Conservation (phyloP, 2,329 filamentous ascomycete species). For the Fusarium tupiense region DNA sequence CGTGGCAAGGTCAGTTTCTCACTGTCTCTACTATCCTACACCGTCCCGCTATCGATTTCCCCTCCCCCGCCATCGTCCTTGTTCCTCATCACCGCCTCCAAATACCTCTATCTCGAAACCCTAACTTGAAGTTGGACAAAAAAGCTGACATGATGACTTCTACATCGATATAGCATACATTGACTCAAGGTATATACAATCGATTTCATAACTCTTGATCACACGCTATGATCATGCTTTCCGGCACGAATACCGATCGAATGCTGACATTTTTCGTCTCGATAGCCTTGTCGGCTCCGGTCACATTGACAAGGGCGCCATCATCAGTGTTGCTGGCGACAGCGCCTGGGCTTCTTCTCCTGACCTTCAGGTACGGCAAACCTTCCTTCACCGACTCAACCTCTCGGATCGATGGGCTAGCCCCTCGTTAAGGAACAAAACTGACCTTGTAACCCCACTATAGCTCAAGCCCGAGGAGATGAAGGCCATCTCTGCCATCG, state of each 20-base stretch:
- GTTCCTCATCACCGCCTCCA: conserved; percentile 38
- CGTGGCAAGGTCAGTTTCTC: conserved; percentile 73
- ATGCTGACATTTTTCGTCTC: conserved; percentile 37
- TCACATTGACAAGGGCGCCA: conserved; percentile 84
- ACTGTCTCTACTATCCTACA: not conserved
- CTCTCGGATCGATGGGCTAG: not conserved
- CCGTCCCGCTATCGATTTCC: conserved; percentile 5
- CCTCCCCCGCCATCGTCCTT: conserved; percentile 30
- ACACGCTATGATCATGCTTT: not conserved
- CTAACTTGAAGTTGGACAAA: not conserved
- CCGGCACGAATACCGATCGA: conserved; percentile 17
- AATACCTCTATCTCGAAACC: conserved; percentile 42
- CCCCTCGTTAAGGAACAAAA: not conserved
- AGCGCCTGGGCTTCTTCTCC: conserved; percentile 79
- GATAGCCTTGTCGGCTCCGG: conserved; percentile 80
- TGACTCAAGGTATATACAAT: conserved; percentile 57
- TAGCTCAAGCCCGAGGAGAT: conserved; percentile 63
- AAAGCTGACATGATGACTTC: conserved; percentile 27
- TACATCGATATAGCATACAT: conserved; percentile 56
- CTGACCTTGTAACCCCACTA: conserved; percentile 17
- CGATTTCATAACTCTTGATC: conserved; percentile 2
- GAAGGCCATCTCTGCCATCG: conserved; percentile 64
- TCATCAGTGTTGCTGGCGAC: conserved; percentile 83
- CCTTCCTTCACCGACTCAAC: not conserved
- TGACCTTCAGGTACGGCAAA: conserved; percentile 74